Conservation (phyloP, 2,329 filamentous ascomycete species). For the Scolecobasidium constrictum region DNA sequence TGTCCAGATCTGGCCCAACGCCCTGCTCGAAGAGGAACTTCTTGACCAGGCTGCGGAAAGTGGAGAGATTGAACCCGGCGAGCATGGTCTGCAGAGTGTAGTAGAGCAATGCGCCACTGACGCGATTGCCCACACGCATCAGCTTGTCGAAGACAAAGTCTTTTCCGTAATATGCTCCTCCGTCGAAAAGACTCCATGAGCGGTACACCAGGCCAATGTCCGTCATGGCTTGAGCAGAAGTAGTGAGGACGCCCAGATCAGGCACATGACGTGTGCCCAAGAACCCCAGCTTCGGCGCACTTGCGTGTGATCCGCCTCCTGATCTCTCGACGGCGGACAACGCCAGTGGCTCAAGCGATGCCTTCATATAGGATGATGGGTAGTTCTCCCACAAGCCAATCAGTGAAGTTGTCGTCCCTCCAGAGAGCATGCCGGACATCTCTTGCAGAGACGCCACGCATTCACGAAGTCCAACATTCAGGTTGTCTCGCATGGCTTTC, state of each 20-base stretch:
- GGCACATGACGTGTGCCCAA: slow-evolving; percentile 43
- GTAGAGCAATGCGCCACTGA: slow-evolving; percentile 35
- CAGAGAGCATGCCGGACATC: slow-evolving; percentile 40
- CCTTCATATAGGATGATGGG: slow-evolving; percentile 33
- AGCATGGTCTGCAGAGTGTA: slow-evolving; percentile 30
- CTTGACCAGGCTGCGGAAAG: slow-evolving; percentile 40
- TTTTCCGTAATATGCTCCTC: slow-evolving; percentile 42
- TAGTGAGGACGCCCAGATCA: slow-evolving; percentile 48
- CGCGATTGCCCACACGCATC: slow-evolving; percentile 37
- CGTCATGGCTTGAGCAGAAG: slow-evolving; percentile 38
- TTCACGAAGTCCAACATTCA: slow-evolving; percentile 38
- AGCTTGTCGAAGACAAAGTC: slow-evolving; percentile 48
- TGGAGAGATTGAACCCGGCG: slow-evolving; percentile 34
- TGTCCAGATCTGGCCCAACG: slow-evolving; percentile 35
- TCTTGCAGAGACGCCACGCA: slow-evolving; percentile 43
- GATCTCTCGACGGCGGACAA: slow-evolving; percentile 31
- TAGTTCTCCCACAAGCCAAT: slow-evolving; percentile 40
- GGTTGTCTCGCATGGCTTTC: slow-evolving; percentile 39
- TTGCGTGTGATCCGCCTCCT: slow-evolving; percentile 23
- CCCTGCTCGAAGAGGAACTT: slow-evolving; percentile 39
- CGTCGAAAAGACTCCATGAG: slow-evolving; percentile 43
- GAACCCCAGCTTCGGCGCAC: too few species aligned
- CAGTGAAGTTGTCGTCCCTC: slow-evolving; percentile 55
- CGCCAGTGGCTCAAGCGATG: slow-evolving; percentile 39
- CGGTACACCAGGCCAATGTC: slow-evolving; percentile 49